phyloP scores from a whole-genome alignment of 1,284 basidiomycete species.

The Pseudozyma pruni region DNA sequence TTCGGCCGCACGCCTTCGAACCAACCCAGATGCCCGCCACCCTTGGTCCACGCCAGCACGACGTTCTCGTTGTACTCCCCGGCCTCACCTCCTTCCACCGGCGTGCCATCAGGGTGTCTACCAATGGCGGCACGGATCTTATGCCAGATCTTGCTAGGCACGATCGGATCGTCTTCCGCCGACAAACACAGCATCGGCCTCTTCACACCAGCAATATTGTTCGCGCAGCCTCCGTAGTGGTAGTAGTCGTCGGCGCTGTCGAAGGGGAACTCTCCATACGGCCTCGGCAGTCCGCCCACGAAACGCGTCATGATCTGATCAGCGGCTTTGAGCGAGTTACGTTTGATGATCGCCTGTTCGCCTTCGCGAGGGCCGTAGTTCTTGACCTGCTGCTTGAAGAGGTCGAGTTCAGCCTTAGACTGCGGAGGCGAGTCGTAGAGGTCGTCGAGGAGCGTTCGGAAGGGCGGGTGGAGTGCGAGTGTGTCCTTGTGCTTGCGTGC shows the following conservation, averaged over 20 bases:
- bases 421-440: conserved; percentile 50
- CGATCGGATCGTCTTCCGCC: conserved; percentile 87
- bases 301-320: conserved; percentile 76
- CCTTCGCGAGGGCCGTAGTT: conserved; percentile 32
- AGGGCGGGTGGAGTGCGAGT: conserved; percentile 54
- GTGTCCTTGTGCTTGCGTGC: conserved; percentile 52
- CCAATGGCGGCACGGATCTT: conserved; percentile 50
- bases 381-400: conserved; percentile 40
- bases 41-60: conserved; percentile 78
- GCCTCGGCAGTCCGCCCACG: conserved; percentile 76
- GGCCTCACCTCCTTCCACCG: conserved; percentile 69
- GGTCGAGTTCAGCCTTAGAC: conserved; percentile 36
- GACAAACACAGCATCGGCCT: conserved; percentile 79
- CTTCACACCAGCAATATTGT: conserved; percentile 51
- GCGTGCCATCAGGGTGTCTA: conserved; percentile 35
- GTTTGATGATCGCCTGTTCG: conserved; percentile 31
- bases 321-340: conserved; percentile 67
- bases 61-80: conserved; percentile 75
- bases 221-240: conserved; percentile 60
- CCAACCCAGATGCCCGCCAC: conserved; percentile 95
- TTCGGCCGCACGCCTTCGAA: conserved; percentile 73
- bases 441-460: conserved; percentile 47
- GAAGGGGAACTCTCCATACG: conserved; percentile 57
- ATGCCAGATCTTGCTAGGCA: conserved; percentile 69
- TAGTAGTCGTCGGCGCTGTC: conserved; percentile 84